A percentile compares a stretch with the other conserved stretches of the same genome.
These are phyloP conservation scores for Gyrodon lividus DNA, from an alignment of 768 basidiomycete genomes.

Conservation along the genomic window DNA sequence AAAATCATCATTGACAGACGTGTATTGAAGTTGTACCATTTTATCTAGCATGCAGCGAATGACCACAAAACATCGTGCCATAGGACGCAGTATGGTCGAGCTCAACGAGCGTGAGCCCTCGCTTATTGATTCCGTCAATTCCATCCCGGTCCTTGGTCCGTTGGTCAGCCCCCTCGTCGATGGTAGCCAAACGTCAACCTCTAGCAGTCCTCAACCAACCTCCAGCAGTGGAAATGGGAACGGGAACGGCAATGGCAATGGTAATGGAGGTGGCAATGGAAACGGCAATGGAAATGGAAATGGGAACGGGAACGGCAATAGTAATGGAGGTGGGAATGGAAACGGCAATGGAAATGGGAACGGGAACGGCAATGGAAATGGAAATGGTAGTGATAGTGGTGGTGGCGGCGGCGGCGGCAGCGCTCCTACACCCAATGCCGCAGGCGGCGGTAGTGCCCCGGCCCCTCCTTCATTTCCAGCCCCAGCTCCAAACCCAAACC, in stretches of 20 bases:
- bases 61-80: slow-evolving; percentile 9
- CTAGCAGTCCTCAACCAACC: slow-evolving; percentile 4
- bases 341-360: background rate
- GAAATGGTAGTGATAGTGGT: background rate
- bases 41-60: slow-evolving; percentile 12
- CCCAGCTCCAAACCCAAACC: background rate
- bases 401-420: background rate
- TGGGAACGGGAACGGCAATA: background rate
- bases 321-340: background rate
- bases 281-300: background rate
- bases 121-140: slow-evolving; percentile 38
- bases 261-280: background rate
- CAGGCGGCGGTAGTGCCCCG: slow-evolving; percentile 1
- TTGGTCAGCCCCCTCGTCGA: slow-evolving; percentile 36
- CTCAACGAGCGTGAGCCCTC: slow-evolving; percentile 39
- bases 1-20: background rate
- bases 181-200: slow-evolving; percentile 13
- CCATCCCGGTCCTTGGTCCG: slow-evolving; percentile 41
- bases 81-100: slow-evolving; percentile 9
- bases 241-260: background rate
- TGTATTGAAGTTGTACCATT: slow-evolving; percentile 9
- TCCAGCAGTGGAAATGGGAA: background rate
- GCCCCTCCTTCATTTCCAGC: background rate
- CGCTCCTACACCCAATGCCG: background rate
- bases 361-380: background rate